Base-by-base conservation (phyloP, 305 asterid species). In the Andrographis paniculata region DNA sequence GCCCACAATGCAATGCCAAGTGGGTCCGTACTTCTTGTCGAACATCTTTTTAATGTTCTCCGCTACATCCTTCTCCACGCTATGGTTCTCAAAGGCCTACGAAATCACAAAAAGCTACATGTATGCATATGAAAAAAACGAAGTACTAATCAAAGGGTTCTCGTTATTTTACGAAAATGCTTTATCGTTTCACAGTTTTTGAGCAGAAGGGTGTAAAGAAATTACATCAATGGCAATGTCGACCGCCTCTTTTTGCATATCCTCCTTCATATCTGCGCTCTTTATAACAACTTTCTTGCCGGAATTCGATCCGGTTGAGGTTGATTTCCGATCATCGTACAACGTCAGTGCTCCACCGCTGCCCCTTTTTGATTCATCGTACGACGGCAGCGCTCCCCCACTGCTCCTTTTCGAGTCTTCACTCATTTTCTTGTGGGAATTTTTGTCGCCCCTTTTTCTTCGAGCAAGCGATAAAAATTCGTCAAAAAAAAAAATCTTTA, bases 1-100 rank as follows among this genome's bases (percentile, higher is more conserved):
- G 65, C 98, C 98, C 43, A 86, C 98, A 64, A 91, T 91, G 72
- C 98, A 91, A 63, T 91, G 98, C 98, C 98, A 91, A 53, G 98
- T 91, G 19, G 98, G 95, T 39, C 96, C 96, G 48, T 86, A 72
- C 64, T 82, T 87, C 66, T 80, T 75, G 71, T 91, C 98, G 43
- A 91, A 91, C 71, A 80, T 71, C 76, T 91, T 91, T 80, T 91
- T 91, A 59, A 91, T 91, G 70, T 69, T 63, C 77, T 91, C 98
- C 7, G 98, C 98, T 0, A 86, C 94, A 69, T 91, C 98, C 72
- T 91, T 91, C 85, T 91, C 98, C 20, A 91, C 95, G 63, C 28
- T 65, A 59, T 66, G 38, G 76, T 75, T 77, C 81, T 89, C 98
- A 69, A 86, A 89, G 35, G 98, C 96, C 98, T 89, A 44, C 17